Base-by-base conservation (phyloP, 768 basidiomycete species). In the Phallus indusiatus region DNA sequence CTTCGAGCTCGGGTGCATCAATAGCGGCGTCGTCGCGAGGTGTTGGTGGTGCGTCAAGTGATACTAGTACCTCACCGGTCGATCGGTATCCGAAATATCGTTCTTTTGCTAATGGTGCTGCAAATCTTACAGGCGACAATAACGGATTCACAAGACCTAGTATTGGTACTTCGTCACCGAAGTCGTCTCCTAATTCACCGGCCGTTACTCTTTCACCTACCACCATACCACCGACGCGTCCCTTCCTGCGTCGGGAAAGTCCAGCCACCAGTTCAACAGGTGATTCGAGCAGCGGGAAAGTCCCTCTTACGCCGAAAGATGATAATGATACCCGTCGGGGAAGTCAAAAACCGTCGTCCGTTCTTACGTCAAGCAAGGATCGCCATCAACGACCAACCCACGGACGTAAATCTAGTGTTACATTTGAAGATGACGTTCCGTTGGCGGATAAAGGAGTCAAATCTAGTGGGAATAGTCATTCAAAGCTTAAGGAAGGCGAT, bases 191-290 rank as follows among this genome's bases (percentile, higher is more conserved):
- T 42, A 10, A 10, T n/a, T 42, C 42, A n/a, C 42, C 42, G 9
- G 12, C 42, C n/a, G 9, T n/a, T n/a, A 42, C 12, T 1, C 46
- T 22, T 47, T 24, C 46, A 4, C 34, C 57, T 6, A 14, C n/a
- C 33, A 48, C 50, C 16, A 18, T 28, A 3, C 62, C 67, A 37
- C 72, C 72, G 7, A 65, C 60, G 8, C 80, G 79, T 61, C 87
- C 88, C 6, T 90, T 89, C 67, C 82, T 69, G 22, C 70, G 73
- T 28, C 74, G 84, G 12, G 79, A 85, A 60, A 90, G 88, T 65
- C 89, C 89, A 12, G 2, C 42, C 2, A 85, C 86, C 12, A 91
- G 89, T 67, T 92, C 90, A 33, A 89, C 86, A 14, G 90, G 90
- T 7, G 89, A 86, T 67, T 90, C 89, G 60, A 91, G 88, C 62